A percentile compares a stretch with the other conserved stretches of the same genome.
Evolutionary conservation across 345 rosid genomes (phyloP).

Genomic region (Hibiscus syriacus): DNA sequence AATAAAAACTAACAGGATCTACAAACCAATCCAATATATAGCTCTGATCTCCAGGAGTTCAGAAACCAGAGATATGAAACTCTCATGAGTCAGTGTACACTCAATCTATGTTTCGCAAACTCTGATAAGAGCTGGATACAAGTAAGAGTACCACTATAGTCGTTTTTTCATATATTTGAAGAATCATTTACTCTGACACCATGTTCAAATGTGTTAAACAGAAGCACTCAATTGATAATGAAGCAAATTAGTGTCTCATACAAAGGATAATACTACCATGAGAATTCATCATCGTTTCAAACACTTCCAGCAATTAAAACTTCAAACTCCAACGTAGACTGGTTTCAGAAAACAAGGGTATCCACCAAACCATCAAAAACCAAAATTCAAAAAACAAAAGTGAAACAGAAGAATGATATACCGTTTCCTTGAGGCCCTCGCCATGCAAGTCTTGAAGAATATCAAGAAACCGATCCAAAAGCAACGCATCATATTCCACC

Average conservation of each 20-base stretch:
- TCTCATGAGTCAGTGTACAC: neutral
- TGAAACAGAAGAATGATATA: constrained; percentile 13
- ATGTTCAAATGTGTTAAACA: no score
- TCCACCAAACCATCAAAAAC: neutral
- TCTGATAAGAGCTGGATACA: neutral
- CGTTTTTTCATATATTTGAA: neutral
- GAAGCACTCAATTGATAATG: neutral
- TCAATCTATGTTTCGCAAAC: neutral
- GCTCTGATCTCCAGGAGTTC: neutral
- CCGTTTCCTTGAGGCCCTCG: constrained; percentile 91
- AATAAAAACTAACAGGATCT: neutral
- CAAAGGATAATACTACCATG: neutral
- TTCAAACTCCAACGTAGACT: neutral
- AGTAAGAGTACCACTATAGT: neutral
- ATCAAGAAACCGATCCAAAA: constrained; percentile 93
- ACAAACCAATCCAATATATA: neutral
- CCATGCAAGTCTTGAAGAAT: constrained; percentile 95
- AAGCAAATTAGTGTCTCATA: neutral
- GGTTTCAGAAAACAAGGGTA: neutral
- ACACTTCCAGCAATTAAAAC: neutral
- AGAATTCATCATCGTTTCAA: neutral
- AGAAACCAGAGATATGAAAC: neutral
- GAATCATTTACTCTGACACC: neutral
- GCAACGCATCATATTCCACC: constrained; percentile 88
- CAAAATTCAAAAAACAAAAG: neutral